Percentiles rank a stretch among this genome's conserved stretches.
These are phyloP conservation scores for Naegleria gruberi DNA, from an alignment of 208 protist genomes.

Conservation along the genomic window DNA sequence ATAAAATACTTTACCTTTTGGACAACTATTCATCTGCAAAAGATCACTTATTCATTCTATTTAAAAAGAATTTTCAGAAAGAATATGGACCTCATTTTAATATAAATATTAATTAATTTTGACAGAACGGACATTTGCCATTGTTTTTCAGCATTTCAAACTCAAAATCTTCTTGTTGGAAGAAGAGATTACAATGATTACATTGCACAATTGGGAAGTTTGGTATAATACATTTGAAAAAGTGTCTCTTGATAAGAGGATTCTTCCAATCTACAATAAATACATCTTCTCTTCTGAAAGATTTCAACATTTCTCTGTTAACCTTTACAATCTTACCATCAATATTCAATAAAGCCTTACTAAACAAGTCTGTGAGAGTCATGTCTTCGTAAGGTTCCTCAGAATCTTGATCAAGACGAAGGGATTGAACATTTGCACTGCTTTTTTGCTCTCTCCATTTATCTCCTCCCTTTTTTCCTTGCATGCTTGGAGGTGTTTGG, in stretches of 20 bases:
- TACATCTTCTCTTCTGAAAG: constrained; percentile 26
- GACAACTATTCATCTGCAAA: neutral
- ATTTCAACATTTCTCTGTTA: neutral
- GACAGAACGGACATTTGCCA: constrained; percentile 42
- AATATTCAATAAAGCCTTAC: neutral
- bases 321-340: neutral
- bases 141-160: constrained; percentile 27
- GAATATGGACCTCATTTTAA: neutral
- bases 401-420: neutral
- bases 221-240: constrained; percentile 41
- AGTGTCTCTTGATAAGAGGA: constrained; percentile 24
- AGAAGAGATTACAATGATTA: constrained; percentile 42
- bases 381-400: neutral
- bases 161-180: constrained; percentile 51
- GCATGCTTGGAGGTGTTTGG: neutral
- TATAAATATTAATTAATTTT: neutral
- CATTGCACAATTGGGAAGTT: constrained; percentile 38
- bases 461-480: neutral
- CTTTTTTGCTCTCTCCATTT: neutral
- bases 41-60: neutral
- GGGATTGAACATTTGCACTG: constrained; percentile 1
- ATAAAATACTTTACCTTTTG: neutral
- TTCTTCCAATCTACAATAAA: constrained; percentile 37
- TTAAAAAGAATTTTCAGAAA: neutral
- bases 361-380: neutral